Evolutionary conservation across 2,329 filamentous ascomycete species (phyloP).

Genomic region (Xylaria multiplex): DNA sequence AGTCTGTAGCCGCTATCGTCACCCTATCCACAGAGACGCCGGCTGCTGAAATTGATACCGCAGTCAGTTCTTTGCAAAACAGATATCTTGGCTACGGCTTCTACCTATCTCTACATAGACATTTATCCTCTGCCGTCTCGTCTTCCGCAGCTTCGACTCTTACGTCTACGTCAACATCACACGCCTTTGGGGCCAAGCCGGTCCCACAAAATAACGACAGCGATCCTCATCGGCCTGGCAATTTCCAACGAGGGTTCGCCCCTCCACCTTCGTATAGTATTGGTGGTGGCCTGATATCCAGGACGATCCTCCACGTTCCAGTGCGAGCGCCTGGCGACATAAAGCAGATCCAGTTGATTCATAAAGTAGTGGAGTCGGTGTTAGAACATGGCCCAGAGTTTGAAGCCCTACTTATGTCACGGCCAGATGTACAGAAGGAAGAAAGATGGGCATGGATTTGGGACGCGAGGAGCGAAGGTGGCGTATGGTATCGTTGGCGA

Average conservation of each 20-base stretch:
- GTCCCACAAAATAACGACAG: slow-evolving; percentile 57
- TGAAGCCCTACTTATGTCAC: slow-evolving; percentile 90
- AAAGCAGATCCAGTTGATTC: slow-evolving; percentile 82
- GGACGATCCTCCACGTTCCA: slow-evolving; percentile 69
- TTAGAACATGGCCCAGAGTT: slow-evolving; percentile 85
- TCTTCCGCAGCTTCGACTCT: slow-evolving; percentile 54
- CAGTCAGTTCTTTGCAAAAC: slow-evolving; percentile 82
- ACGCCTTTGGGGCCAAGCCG: slow-evolving; percentile 82
- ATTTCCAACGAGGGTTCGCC: slow-evolving; percentile 72
- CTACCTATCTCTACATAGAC: slow-evolving; percentile 81
- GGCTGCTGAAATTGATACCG: slow-evolving; percentile 82
- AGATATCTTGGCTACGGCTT: slow-evolving; percentile 86
- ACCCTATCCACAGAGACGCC: slow-evolving; percentile 83
- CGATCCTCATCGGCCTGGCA: slow-evolving; percentile 55
- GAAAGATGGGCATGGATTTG: slow-evolving; percentile 96
- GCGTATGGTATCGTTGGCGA: slow-evolving; percentile 92
- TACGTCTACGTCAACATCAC: slow-evolving; percentile 60
- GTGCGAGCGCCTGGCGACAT: slow-evolving; percentile 82
- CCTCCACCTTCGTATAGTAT: slow-evolving; percentile 76
- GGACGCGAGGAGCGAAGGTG: slow-evolving; percentile 81
- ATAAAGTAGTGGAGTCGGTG: slow-evolving; percentile 84
- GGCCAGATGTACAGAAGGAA: slow-evolving; percentile 82
- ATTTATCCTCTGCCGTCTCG: slow-evolving; percentile 80
- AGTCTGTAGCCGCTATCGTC: slow-evolving; percentile 80
- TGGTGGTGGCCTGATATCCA: slow-evolving; percentile 54